Conservation (phyloP, 352 stramenopile genomes). For the Aphanomyces invadans region DNA sequence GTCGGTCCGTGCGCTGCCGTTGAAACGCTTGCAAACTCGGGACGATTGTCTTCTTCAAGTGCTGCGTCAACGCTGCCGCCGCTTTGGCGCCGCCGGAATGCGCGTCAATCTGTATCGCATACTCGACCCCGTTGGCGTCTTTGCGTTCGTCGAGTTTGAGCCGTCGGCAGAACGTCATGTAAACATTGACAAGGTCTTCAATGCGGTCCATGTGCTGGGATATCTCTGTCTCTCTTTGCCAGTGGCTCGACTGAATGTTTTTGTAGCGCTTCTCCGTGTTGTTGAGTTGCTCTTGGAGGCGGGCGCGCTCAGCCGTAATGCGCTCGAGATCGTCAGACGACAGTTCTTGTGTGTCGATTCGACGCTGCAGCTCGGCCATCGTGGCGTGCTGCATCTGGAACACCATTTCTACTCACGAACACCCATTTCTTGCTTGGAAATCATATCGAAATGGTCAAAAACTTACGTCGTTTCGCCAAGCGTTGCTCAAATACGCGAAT, state of each 20-base stretch:
- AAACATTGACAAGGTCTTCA: conserved; percentile 63
- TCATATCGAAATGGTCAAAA: no score
- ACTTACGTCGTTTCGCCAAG: not conserved
- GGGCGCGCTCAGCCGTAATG: conserved; percentile 53
- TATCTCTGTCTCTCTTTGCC: conserved; percentile 57
- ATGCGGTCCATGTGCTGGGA: conserved; percentile 37
- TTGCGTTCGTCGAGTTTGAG: conserved; percentile 87
- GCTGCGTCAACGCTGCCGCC: conserved; percentile 42
- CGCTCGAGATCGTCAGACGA: conserved; percentile 37
- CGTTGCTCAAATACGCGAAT: conserved; percentile 5
- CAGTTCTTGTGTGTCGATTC: conserved; percentile 53
- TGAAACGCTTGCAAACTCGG: conserved; percentile 47
- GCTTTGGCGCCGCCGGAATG: conserved; percentile 50
- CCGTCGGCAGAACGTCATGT: conserved; percentile 62
- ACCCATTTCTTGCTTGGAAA: no score
- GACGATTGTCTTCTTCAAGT: conserved; percentile 59
- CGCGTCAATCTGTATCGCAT: conserved; percentile 57
- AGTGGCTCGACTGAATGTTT: conserved; percentile 47
- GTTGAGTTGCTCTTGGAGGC: conserved; percentile 65
- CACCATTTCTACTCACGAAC: not conserved
- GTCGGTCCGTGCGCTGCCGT: conserved; percentile 51
- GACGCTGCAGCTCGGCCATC: conserved; percentile 50
- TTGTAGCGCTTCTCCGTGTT: conserved; percentile 59
- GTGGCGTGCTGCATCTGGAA: not conserved
- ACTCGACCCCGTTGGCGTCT: conserved; percentile 70